A percentile compares a stretch with the other conserved stretches of the same genome.
Conservation (phyloP, 169 alveolate species). For the Plasmodium vivax region DNA sequence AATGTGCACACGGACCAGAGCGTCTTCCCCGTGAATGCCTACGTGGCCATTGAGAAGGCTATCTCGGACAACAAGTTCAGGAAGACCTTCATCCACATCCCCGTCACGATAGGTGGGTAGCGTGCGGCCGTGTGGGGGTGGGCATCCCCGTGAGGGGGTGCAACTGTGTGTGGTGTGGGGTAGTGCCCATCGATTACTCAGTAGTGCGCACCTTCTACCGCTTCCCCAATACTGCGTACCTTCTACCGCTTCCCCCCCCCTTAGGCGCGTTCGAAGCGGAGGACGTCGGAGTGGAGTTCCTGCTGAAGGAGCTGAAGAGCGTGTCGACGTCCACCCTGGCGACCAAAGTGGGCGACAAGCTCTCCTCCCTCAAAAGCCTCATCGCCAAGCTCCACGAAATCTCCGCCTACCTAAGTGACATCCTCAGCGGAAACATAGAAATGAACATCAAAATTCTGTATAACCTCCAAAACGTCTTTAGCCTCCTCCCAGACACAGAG, state of each 20-base stretch:
- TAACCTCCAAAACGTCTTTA: slow-evolving; percentile 94
- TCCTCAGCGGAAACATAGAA: slow-evolving; percentile 89
- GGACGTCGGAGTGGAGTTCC: slow-evolving; percentile 99
- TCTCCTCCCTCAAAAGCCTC: slow-evolving; percentile 81
- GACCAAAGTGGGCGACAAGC: slow-evolving; percentile 87
- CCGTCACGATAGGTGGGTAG: slow-evolving; percentile 90
- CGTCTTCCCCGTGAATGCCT: slow-evolving; percentile 94
- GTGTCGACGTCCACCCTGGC: slow-evolving; percentile 94
- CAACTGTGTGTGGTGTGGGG: no score
- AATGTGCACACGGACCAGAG: slow-evolving; percentile 88
- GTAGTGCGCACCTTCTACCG: no score
- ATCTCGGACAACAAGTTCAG: slow-evolving; percentile 92
- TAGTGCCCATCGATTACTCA: no score
- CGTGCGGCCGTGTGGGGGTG: slow-evolving; percentile 73
- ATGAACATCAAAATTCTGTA: slow-evolving; percentile 91
- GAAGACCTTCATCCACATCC: slow-evolving; percentile 94
- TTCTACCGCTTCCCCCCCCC: not conserved
- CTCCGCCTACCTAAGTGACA: slow-evolving; percentile 81
- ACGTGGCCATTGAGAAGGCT: slow-evolving; percentile 95
- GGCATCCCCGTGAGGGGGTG: slow-evolving; percentile 76
- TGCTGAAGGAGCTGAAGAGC: slow-evolving; percentile 96
- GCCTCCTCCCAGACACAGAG: slow-evolving; percentile 93
- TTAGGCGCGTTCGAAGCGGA: slow-evolving; percentile 98
- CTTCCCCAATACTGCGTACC: not conserved
- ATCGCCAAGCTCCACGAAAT: slow-evolving; percentile 79